Base-by-base conservation (phyloP, 306 rosid genomes). In the Glycyrrhiza uralensis region DNA sequence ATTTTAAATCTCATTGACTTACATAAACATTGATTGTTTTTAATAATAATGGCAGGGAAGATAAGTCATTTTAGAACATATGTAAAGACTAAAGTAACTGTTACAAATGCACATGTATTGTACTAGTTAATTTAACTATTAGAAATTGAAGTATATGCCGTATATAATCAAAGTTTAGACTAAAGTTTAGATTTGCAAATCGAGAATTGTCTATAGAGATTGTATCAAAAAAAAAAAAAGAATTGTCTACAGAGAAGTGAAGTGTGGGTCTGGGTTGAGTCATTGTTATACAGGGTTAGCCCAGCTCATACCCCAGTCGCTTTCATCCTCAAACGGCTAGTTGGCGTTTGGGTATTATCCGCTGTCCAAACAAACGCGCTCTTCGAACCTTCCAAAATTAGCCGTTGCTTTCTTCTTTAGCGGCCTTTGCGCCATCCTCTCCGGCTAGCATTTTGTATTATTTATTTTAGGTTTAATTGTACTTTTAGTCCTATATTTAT, bases 241-340 rank as follows among this genome's bases (percentile, higher is more conserved):
- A 12, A 38, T 12, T 26, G 29, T 26, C 4, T 26, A 4, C 7
- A 42, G 47, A 3, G 13, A 9, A 38, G 44, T 38, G 41, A 29
- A 15, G 65, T 2, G n/a, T 9, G 67, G 18, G 68, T 29, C 6
- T 10, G 20, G 41, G 64, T 57, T 57, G 64, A 23, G 64, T 62
- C 33, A 13, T 38, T 62, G 35, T 39, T 1, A 22, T 18, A 33
- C 45, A 35, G n/a, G 2, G n/a, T 49, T n/a, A 11, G 35, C 32
- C 45, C 66, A 59, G 45, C 28, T 30, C 42, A 22, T 6, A 22
- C 9, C 46, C 41, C 41, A 36, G 9, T 79, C 72, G 20, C 79
- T 79, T 64, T 83, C 84, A 26, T 51, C 19, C 30, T 41, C 44
- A 69, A 82, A 78, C 75, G 83, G 83, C 75, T 65, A 76, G 70